Conservation (phyloP, 2,329 filamentous ascomycete species). For the Penicillium sp. region DNA sequence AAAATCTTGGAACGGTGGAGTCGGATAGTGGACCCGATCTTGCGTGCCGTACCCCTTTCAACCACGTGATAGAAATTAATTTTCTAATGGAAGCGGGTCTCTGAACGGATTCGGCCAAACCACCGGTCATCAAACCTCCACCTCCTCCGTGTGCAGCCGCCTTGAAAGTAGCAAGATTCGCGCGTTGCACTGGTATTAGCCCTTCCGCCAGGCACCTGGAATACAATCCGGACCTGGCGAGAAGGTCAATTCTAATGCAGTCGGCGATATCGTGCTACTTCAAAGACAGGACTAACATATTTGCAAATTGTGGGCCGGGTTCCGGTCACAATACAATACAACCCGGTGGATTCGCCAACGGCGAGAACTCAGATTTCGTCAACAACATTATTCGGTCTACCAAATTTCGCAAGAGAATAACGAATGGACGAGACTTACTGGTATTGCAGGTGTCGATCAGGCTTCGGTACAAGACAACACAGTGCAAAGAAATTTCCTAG, state of each 20-base stretch:
- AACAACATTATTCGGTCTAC: background rate
- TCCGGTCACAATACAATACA: background rate
- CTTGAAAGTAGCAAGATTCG: no score
- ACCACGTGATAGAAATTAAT: background rate
- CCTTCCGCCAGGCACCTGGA: no score
- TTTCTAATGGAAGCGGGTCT: background rate
- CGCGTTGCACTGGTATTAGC: no score
- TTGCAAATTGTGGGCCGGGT: background rate
- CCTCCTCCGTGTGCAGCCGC: no score
- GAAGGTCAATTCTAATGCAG: no score
- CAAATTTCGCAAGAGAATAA: background rate
- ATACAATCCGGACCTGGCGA: no score
- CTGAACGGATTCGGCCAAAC: background rate
- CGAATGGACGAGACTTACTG: background rate
- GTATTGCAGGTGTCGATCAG: background rate
- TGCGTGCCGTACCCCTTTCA: background rate
- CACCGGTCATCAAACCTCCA: background rate
- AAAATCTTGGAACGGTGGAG: background rate
- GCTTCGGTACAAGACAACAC: background rate
- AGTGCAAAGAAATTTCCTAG: background rate
- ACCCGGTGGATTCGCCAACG: background rate
- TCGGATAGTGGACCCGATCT: background rate
- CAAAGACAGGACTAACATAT: no score
- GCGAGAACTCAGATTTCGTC: background rate
- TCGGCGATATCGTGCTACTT: no score